Percentiles rank a stretch among this genome's conserved stretches.
phyloP scores from a whole-genome alignment of 495 filamentous ascomycete species.

The Penicillium simplicissimum region DNA sequence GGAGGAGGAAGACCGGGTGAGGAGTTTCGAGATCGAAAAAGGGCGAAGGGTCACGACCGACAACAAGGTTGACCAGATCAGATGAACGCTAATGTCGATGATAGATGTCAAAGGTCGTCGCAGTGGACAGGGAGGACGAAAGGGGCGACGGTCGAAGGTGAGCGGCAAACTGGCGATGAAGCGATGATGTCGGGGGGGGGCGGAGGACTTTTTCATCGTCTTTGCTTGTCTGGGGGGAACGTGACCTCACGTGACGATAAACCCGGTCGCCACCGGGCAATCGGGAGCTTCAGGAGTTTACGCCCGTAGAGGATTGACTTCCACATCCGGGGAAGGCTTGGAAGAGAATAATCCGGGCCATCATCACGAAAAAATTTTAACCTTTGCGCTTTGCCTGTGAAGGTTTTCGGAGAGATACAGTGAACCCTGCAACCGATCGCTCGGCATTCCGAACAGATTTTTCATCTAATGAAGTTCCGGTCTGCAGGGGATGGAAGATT shows the following conservation, averaged over 20 bases:
- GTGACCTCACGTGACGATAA: slow-evolving; percentile 21
- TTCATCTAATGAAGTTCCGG: not conserved
- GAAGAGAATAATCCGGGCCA: slow-evolving; percentile 15
- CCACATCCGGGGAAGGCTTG: slow-evolving; percentile 16
- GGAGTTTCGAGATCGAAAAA: not conserved
- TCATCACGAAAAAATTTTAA: not conserved
- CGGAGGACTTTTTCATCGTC: slow-evolving; percentile 23
- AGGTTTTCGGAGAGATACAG: not conserved
- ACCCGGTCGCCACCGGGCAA: slow-evolving; percentile 22
- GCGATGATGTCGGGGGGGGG: slow-evolving; percentile 15
- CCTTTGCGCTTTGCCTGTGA: not conserved
- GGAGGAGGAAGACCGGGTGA: slow-evolving; percentile 12
- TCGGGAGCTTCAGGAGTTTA: slow-evolving; percentile 21
- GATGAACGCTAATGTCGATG: slow-evolving; percentile 4
- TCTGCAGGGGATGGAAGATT: not conserved
- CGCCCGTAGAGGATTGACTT: not conserved
- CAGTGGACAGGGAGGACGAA: not conserved
- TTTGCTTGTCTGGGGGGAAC: slow-evolving; percentile 11
- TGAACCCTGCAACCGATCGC: not conserved
- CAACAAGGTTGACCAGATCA: not conserved
- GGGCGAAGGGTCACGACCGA: not conserved
- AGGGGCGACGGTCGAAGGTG: slow-evolving; percentile 1
- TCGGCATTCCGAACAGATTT: not conserved
- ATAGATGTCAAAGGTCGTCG: not conserved
- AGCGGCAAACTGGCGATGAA: slow-evolving; percentile 4